Evolutionary conservation across 2,329 filamentous ascomycete species (phyloP).

Genomic region (Myriosclerotinia curreyana): DNA sequence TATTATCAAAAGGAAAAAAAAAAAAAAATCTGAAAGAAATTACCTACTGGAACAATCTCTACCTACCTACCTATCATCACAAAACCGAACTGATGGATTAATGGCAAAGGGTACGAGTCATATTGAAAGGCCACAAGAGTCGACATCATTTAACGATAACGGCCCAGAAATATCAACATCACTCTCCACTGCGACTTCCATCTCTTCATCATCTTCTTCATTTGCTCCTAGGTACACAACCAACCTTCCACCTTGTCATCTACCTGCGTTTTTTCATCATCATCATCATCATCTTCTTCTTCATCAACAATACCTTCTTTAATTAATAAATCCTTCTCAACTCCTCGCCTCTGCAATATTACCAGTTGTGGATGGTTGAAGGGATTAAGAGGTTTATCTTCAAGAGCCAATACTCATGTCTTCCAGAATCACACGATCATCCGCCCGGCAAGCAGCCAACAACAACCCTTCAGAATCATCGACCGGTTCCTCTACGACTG

Average conservation of each 20-base stretch:
- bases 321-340: slow-evolving; percentile 20
- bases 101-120: slow-evolving; percentile 24
- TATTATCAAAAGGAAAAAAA: background rate
- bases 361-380: slow-evolving; percentile 28
- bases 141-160: slow-evolving; percentile 23
- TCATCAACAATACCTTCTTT: slow-evolving; percentile 18
- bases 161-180: slow-evolving; percentile 21
- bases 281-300: too few species aligned
- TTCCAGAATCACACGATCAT: slow-evolving; percentile 92
- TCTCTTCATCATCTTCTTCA: slow-evolving; percentile 25
- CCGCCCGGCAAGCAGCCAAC: slow-evolving; percentile 80
- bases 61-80: slow-evolving; percentile 1
- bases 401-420: slow-evolving; percentile 70
- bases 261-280: slow-evolving; percentile 15
- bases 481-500: slow-evolving; percentile 42
- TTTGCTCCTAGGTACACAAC: slow-evolving; percentile 28
- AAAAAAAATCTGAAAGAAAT: background rate
- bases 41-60: slow-evolving; percentile 15
- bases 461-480: slow-evolving; percentile 38
- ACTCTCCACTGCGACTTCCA: slow-evolving; percentile 24
- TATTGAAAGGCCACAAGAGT: slow-evolving; percentile 23
- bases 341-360: slow-evolving; percentile 25
- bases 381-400: slow-evolving; percentile 22
- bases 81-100: slow-evolving; percentile 22
- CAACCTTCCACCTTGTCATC: slow-evolving; percentile 25